Percentiles rank a stretch among this genome's conserved stretches.
Evolutionary conservation across 257 asterid genomes (phyloP).

Genomic region (Lycium ferocissimum): DNA sequence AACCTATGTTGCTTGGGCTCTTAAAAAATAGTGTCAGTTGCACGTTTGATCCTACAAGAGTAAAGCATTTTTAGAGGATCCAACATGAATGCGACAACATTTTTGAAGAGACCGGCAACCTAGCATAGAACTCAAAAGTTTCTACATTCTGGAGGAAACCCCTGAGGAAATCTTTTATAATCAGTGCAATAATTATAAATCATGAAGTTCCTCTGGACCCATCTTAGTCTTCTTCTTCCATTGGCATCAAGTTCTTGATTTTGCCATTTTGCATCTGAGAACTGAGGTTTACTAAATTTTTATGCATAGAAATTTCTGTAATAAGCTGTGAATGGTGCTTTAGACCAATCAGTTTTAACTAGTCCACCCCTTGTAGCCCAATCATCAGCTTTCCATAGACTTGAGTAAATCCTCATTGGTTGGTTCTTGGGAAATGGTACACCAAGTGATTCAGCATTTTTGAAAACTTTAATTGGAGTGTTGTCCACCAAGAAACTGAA

Average conservation of each 20-base stretch:
- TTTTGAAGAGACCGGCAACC: neutral
- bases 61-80: neutral
- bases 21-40: neutral
- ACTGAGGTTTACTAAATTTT: constrained; percentile 38
- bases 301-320: constrained; percentile 66
- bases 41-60: neutral
- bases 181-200: constrained; percentile 75
- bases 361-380: constrained; percentile 91
- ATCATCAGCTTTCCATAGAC: constrained; percentile 82
- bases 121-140: neutral
- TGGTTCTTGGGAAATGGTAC: constrained; percentile 75
- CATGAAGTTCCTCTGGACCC: constrained; percentile 89
- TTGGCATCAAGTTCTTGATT: constrained; percentile 66
- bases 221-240: constrained; percentile 71
- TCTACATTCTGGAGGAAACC: constrained; percentile 66
- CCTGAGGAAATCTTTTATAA: constrained; percentile 63
- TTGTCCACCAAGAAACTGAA: constrained; percentile 77
- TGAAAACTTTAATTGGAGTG: constrained; percentile 75
- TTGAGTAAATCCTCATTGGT: constrained; percentile 80
- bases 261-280: constrained; percentile 60
- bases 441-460: constrained; percentile 64
- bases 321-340: constrained; percentile 85
- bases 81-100: neutral
- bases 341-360: constrained; percentile 74
- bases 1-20: neutral